Conservation (phyloP, 2,329 filamentous ascomycete species). For the Lachnellula arida region DNA sequence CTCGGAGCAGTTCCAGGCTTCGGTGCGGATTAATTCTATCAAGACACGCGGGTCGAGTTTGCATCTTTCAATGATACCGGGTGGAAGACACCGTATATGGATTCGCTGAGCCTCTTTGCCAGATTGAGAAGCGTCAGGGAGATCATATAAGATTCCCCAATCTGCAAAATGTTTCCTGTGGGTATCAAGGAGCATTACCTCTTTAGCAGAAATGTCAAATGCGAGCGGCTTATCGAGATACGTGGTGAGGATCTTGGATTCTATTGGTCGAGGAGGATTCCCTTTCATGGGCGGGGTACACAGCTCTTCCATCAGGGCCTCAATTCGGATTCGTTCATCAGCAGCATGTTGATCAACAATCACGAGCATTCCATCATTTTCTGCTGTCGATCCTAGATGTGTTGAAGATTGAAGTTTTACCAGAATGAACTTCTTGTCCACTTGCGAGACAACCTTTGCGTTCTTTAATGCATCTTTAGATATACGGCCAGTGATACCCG, state of each 20-base stretch:
- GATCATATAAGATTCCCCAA: slow-evolving; percentile 66
- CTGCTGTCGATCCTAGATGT: not conserved
- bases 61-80: slow-evolving; percentile 71
- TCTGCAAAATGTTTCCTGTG: slow-evolving; percentile 53
- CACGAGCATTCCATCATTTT: slow-evolving; percentile 48
- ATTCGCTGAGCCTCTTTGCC: slow-evolving; percentile 30
- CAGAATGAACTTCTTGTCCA: slow-evolving; percentile 87
- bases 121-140: slow-evolving; percentile 1
- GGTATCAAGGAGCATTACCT: slow-evolving; percentile 53
- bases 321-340: slow-evolving; percentile 80
- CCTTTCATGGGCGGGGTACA: slow-evolving; percentile 33
- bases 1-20: slow-evolving; percentile 58
- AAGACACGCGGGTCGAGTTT: slow-evolving; percentile 65
- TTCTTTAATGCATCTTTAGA: slow-evolving; percentile 55
- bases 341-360: slow-evolving; percentile 92
- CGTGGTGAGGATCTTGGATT: slow-evolving; percentile 32
- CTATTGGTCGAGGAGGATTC: not conserved
- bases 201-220: slow-evolving; percentile 61
- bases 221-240: slow-evolving; percentile 48
- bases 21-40: slow-evolving; percentile 67
- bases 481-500: slow-evolving; percentile 42
- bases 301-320: slow-evolving; percentile 61
- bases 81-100: slow-evolving; percentile 58
- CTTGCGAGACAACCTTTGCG: slow-evolving; percentile 70
- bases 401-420: slow-evolving; percentile 39